Percentiles rank a stretch among this genome's conserved stretches.
These are phyloP conservation scores for Salix purpurea DNA, from an alignment of 345 rosid species.

Conservation along the genomic window DNA sequence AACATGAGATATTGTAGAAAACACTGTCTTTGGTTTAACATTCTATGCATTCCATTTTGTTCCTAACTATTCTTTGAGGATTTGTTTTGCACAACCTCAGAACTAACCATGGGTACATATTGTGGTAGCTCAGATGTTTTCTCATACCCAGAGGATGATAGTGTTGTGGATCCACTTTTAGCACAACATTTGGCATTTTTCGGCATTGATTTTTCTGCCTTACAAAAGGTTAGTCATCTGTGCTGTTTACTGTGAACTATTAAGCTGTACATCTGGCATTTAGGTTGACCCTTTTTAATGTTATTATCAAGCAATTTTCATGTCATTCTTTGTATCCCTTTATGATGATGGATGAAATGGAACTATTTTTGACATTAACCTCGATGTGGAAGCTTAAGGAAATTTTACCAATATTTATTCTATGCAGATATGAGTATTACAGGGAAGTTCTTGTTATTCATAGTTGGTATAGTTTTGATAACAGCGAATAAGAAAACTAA, in stretches of 20 bases:
- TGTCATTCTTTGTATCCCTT: background rate
- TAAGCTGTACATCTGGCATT: background rate
- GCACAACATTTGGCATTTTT: slow-evolving; percentile 91
- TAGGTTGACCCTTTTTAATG: background rate
- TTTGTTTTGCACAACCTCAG: slow-evolving; percentile 13
- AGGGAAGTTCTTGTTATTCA: background rate
- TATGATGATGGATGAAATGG: background rate
- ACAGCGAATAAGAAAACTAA: background rate
- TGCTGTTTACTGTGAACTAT: background rate
- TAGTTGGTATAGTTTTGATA: background rate
- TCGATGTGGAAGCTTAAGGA: background rate
- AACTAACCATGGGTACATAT: slow-evolving; percentile 38
- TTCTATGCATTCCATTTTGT: background rate
- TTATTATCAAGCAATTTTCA: background rate
- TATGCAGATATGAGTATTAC: background rate
- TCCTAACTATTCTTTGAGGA: background rate
- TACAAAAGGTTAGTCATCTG: slow-evolving; percentile 67
- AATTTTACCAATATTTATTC: background rate
- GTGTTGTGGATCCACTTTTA: slow-evolving; percentile 85
- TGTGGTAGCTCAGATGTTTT: slow-evolving; percentile 98
- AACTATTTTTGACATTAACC: background rate
- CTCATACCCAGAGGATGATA: slow-evolving; percentile 91
- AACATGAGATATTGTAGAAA: background rate
- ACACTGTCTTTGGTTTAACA: background rate
- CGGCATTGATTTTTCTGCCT: slow-evolving; percentile 92